Percentiles rank a stretch among this genome's conserved stretches.
phyloP scores from a whole-genome alignment of 805 yeast species.

The Kregervanrija delftensis region DNA sequence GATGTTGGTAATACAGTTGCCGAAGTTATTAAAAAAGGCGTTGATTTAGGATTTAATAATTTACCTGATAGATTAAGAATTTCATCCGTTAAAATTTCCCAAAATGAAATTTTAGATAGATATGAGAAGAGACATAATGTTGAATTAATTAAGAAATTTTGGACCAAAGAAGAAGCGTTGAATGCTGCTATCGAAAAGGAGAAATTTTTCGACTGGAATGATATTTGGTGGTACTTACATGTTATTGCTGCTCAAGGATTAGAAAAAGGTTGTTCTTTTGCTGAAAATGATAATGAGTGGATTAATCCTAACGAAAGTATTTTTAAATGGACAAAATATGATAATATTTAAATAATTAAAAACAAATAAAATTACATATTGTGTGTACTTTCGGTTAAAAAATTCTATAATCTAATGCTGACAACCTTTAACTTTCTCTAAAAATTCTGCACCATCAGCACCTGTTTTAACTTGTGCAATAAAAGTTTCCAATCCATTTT shows the following conservation, averaged over 20 bases:
- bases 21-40: slow-evolving; percentile 29
- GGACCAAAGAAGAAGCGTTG: slow-evolving; percentile 27
- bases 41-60: slow-evolving; percentile 19
- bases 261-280: slow-evolving; percentile 32
- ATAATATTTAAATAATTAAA: background rate
- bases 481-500: slow-evolving; percentile 59
- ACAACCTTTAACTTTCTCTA: slow-evolving; percentile 23
- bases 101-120: slow-evolving; percentile 30
- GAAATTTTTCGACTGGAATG: slow-evolving; percentile 26
- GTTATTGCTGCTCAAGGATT: slow-evolving; percentile 32
- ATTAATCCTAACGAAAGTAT: slow-evolving; percentile 38
- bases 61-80: slow-evolving; percentile 40
- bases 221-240: slow-evolving; percentile 34
- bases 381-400: background rate
- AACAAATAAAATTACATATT: background rate
- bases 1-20: slow-evolving; percentile 43
- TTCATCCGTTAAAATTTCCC: slow-evolving; percentile 34
- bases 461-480: slow-evolving; percentile 70
- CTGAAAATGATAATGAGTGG: slow-evolving; percentile 32
- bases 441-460: slow-evolving; percentile 55
- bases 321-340: slow-evolving; percentile 37
- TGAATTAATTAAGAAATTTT: slow-evolving; percentile 27
- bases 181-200: slow-evolving; percentile 26
- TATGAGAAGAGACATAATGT: slow-evolving; percentile 36
- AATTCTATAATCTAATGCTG: slow-evolving; percentile 10